Conservation (phyloP, 352 stramenopile genomes). For the Phytophthora constricta region DNA sequence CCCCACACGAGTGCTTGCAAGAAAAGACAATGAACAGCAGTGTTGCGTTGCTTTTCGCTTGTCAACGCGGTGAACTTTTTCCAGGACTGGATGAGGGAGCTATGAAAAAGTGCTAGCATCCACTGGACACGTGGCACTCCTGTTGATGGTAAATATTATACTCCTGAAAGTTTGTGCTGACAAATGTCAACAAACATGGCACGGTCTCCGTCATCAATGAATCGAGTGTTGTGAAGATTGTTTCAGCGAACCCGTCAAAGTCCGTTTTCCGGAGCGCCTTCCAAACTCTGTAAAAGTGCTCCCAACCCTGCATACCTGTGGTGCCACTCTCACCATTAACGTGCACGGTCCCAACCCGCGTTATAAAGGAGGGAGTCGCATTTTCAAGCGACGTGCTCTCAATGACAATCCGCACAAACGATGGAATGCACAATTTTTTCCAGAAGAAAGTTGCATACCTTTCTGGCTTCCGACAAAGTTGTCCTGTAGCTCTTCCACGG, state of each 20-base stretch:
- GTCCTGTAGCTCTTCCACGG: conserved; percentile 30
- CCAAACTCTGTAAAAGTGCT: conserved; percentile 52
- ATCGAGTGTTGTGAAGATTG: conserved; percentile 55
- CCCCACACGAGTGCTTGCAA: conserved; percentile 80
- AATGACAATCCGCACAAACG: conserved; percentile 52
- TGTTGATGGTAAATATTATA: neutral
- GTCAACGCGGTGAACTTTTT: conserved; percentile 59
- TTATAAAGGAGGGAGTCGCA: conserved; percentile 62
- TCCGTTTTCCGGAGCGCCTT: conserved; percentile 36
- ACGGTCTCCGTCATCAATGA: conserved; percentile 51
- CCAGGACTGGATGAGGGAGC: conserved; percentile 57
- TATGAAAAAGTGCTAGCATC: conserved; percentile 61
- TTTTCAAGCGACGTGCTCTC: conserved; percentile 58
- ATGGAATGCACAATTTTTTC: conserved; percentile 49
- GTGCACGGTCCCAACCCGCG: conserved; percentile 51
- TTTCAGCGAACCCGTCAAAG: conserved; percentile 37
- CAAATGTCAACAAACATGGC: conserved; percentile 51
- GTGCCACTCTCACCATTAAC: conserved; percentile 11
- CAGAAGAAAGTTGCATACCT: conserved; percentile 44
- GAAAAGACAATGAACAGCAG: conserved; percentile 67
- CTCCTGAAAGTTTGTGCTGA: conserved; percentile 44
- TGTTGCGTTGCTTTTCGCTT: conserved; percentile 68
- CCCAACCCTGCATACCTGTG: conserved; percentile 18
- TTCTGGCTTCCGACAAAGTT: conserved; percentile 14
- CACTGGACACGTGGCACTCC: conserved; percentile 27